Evolutionary conservation across 2,329 filamentous ascomycete genomes (phyloP), one percentile per base, ranked within the genome.

Genomic region (Verticillium dahliae): DNA sequence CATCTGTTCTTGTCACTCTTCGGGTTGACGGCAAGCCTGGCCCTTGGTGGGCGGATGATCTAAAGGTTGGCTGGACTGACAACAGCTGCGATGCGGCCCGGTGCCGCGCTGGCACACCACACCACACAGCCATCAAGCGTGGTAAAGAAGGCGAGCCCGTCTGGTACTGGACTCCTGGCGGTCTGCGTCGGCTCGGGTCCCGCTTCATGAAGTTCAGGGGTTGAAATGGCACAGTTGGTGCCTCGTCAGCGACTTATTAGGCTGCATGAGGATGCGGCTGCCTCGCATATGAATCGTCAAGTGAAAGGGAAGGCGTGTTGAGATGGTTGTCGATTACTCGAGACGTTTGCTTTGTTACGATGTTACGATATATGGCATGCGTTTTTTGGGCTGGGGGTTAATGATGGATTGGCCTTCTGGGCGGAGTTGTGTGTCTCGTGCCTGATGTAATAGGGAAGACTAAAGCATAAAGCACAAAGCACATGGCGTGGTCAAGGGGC

Each of bases 1-100:
- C 75, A 22, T 78, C 76, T 1, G 66, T 78, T 3, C 60, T 78
- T 60, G 72, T 78, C 50, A 73, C 69, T 3, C 65, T 76, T 15
- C 75, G 69, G 22, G 75, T 78, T 50, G 74, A 74, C 41, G 65
- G 71, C 31, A 69, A 77, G 34, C 66, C 75, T 33, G 72, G 74
- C 60, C 68, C 73, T 35, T 78, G 76, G 76, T 78, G 76, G 76
- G 74, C 69, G 33, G 76, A 78, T 59, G 75, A 78, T 61, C 69
- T 78, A 62, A 69, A 69, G 22, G 67, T 77, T 54, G 75, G 75
- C 56, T 78, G 76, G 76, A 75, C 67, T 18, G 74, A 78, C 65
- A 78, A 77, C 62, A 73, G 69, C 56, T 78, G 76, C 62, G 69
- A 73, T 31, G 75, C 76, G 54, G 71, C 72, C 6, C 65, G 65